Percentiles rank a stretch among this genome's conserved stretches.
Evolutionary conservation across 306 rosid species (phyloP).

Genomic region (Amphicarpaea edgeworthii): DNA sequence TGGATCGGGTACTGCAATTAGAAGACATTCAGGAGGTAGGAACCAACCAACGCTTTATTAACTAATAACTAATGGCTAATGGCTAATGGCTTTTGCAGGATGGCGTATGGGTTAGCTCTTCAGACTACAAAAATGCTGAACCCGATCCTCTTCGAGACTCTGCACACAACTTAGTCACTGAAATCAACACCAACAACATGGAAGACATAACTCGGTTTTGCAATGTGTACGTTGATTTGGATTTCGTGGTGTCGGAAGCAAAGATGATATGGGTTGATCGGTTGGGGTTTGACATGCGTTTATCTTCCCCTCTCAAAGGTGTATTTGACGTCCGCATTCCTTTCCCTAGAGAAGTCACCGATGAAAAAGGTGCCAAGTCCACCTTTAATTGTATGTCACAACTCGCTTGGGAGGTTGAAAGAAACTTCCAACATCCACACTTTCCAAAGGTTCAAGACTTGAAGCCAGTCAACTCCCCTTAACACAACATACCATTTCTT

Average conservation of each 20-base stretch:
- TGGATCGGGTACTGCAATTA: conserved; percentile 81
- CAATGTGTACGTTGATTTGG: conserved; percentile 77
- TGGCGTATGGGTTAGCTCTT: conserved; percentile 73
- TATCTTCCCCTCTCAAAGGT: conserved; percentile 67
- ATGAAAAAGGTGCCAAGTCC: conserved; percentile 90
- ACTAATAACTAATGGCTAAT: too few species aligned
- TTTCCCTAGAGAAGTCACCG: conserved; percentile 81
- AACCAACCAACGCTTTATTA: too few species aligned
- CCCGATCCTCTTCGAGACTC: conserved; percentile 91
- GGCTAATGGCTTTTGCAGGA: too few species aligned
- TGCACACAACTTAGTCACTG: conserved; percentile 78
- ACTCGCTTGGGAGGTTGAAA: conserved; percentile 96
- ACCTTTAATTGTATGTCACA: conserved; percentile 92
- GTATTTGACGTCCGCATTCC: conserved; percentile 83
- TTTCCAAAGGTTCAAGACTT: conserved; percentile 75
- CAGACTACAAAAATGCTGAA: conserved; percentile 72
- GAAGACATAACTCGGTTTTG: conserved; percentile 91
- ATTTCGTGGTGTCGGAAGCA: conserved; percentile 88
- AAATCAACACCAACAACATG: conserved; percentile 74
- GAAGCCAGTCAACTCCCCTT: conserved; percentile 61
- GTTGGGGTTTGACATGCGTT: conserved; percentile 82
- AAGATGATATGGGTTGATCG: conserved; percentile 94
- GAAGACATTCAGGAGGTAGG: conserved; percentile 88
- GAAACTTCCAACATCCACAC: conserved; percentile 65
- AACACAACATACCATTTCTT: conserved; percentile 18